phyloP scores from a whole-genome alignment of 306 rosid genomes.

The Abrus pulchellus region DNA sequence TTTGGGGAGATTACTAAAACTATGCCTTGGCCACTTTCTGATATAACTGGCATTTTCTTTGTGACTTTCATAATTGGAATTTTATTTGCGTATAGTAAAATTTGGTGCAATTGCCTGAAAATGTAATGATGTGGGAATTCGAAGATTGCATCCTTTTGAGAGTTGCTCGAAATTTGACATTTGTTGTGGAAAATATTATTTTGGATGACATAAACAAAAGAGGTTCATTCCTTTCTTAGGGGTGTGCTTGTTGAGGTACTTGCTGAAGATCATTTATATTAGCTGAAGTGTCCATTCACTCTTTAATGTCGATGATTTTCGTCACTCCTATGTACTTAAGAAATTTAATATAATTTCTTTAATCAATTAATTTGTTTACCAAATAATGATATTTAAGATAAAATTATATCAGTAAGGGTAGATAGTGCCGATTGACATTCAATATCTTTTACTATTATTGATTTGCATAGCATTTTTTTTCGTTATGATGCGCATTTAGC shows the following conservation, averaged over 20 bases:
- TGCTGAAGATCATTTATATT: background rate
- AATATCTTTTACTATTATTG: background rate
- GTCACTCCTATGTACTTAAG: background rate
- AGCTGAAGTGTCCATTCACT: background rate
- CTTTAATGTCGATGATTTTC: background rate
- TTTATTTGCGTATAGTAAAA: conserved; percentile 1
- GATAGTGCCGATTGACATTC: background rate
- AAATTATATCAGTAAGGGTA: background rate
- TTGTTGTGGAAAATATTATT: conserved; percentile 34
- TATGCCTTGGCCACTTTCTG: background rate
- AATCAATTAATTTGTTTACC: background rate
- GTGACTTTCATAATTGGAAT: conserved; percentile 31
- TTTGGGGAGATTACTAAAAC: background rate
- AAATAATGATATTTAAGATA: background rate
- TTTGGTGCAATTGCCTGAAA: conserved; percentile 5
- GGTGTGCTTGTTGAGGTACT: background rate
- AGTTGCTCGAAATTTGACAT: conserved; percentile 40
- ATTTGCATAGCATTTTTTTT: conserved; percentile 2
- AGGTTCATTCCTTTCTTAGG: conserved; percentile 30
- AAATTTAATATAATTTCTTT: background rate
- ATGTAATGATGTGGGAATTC: conserved; percentile 32
- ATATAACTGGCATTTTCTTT: conserved; percentile 27
- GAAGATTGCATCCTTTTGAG: conserved; percentile 10
- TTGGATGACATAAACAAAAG: conserved; percentile 21
- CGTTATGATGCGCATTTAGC: background rate